Evolutionary conservation across 805 yeast genomes (phyloP).

Genomic region (Candida rishiriensis): DNA sequence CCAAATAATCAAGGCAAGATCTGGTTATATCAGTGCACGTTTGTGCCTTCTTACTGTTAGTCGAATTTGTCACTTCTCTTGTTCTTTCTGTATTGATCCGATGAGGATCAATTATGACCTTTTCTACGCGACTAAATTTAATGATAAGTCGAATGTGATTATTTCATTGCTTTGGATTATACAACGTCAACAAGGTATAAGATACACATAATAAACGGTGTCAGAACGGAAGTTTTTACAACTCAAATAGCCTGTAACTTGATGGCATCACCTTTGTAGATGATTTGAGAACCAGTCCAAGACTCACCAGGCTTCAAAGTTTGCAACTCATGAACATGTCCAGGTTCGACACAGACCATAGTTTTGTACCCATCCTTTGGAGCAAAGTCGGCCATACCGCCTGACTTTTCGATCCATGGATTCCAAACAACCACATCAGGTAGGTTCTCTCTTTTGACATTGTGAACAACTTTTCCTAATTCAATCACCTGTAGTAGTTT

Average conservation of each 20-base stretch:
- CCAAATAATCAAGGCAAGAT: too few relatives aligned
- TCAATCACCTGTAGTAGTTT: constrained; percentile 65
- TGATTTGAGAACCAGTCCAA: constrained; percentile 70
- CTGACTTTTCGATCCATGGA: constrained; percentile 88
- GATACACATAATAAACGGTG: too few relatives aligned
- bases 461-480: constrained; percentile 65
- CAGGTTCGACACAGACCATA: constrained; percentile 96
- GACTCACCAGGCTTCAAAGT: constrained; percentile 62
- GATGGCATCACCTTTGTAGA: constrained; percentile 55
- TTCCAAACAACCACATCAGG: constrained; percentile 90
- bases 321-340: constrained; percentile 70
- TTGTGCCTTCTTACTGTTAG: too few relatives aligned
- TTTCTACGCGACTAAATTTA: too few relatives aligned
- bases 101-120: too few relatives aligned
- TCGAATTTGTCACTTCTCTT: too few relatives aligned
- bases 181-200: too few relatives aligned
- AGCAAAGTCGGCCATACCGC: constrained; percentile 79
- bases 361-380: constrained; percentile 80
- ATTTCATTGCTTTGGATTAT: too few relatives aligned
- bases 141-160: too few relatives aligned
- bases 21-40: too few relatives aligned
- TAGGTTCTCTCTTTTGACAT: constrained; percentile 55
- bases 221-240: too few relatives aligned
- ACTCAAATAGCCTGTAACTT: constrained; percentile 50
- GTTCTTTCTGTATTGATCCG: too few relatives aligned